Evolutionary conservation across 2,329 filamentous ascomycete species (phyloP).

Genomic region (Talaromyces sp.): DNA sequence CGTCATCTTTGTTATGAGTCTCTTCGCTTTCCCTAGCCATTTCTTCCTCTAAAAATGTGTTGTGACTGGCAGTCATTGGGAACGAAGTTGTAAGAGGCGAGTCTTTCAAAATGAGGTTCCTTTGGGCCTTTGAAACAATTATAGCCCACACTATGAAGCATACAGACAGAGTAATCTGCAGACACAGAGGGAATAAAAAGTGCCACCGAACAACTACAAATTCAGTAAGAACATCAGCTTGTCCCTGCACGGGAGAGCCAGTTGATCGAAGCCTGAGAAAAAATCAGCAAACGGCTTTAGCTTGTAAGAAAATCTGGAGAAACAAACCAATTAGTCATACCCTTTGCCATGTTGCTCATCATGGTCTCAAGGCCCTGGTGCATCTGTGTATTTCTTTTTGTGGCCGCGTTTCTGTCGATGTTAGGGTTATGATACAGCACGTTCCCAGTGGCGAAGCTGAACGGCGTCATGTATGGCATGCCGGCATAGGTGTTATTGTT

Average conservation of each 20-base stretch:
- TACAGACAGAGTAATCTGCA: neutral
- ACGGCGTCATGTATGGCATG: neutral
- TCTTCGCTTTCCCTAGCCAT: neutral
- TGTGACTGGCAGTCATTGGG: neutral
- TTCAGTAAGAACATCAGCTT: neutral
- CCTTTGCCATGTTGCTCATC: neutral
- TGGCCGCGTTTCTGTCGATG: neutral
- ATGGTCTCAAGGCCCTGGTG: neutral
- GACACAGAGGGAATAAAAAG: neutral
- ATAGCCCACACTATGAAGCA: neutral
- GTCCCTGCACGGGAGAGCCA: neutral
- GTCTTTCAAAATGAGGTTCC: neutral
- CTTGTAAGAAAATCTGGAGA: neutral
- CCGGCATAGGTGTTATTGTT: neutral
- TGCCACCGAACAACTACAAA: neutral
- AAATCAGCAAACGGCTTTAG: neutral
- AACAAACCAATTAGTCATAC: constrained; percentile 1
- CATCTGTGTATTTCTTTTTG: neutral
- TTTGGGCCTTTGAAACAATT: neutral
- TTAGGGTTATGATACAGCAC: neutral
- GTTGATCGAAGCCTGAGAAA: neutral
- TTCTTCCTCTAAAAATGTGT: neutral
- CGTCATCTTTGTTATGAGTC: neutral
- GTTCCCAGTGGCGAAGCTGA: neutral
- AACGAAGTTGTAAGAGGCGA: neutral